A percentile compares a stretch with the other conserved stretches of the same genome.
Evolutionary conservation across 306 rosid species (phyloP).

Genomic region (Rosa multiflora): DNA sequence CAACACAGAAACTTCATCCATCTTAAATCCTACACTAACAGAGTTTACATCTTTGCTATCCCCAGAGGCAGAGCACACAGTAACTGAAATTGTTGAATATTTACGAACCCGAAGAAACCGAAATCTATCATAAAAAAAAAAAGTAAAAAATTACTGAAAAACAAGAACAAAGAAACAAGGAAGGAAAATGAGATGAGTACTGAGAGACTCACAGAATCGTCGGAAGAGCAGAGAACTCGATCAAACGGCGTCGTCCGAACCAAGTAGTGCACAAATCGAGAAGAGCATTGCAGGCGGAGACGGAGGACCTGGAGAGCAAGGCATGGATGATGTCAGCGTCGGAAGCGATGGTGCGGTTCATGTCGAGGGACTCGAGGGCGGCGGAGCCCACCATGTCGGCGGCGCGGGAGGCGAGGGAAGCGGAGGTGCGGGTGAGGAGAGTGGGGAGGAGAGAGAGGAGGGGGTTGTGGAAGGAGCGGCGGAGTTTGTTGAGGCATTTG

Average conservation of each 20-base stretch:
- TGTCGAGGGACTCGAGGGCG: constrained; percentile 54
- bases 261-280: constrained; percentile 59
- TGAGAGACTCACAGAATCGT: constrained; percentile 53
- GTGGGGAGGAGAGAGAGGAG: constrained; percentile 64
- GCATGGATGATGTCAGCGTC: constrained; percentile 50
- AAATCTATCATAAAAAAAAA: constrained; percentile 52
- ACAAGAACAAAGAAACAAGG: not conserved
- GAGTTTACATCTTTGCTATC: constrained; percentile 26
- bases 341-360: constrained; percentile 53
- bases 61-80: constrained; percentile 44
- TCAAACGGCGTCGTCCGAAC: constrained; percentile 43
- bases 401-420: constrained; percentile 32
- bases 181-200: not conserved
- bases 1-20: constrained; percentile 46
- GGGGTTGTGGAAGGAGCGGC: constrained; percentile 27
- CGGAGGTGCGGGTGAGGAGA: constrained; percentile 34
- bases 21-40: constrained; percentile 48
- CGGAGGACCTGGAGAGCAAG: constrained; percentile 38
- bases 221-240: constrained; percentile 44
- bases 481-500: constrained; percentile 51
- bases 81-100: constrained; percentile 37
- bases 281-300: constrained; percentile 71
- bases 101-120: constrained; percentile 61
- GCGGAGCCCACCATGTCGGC: constrained; percentile 51
- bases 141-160: constrained; percentile 30